Evolutionary conservation across 148 eudicot species (phyloP), one percentile per base, ranked within the genome.

Genomic region (Chenopodium quinoa): DNA sequence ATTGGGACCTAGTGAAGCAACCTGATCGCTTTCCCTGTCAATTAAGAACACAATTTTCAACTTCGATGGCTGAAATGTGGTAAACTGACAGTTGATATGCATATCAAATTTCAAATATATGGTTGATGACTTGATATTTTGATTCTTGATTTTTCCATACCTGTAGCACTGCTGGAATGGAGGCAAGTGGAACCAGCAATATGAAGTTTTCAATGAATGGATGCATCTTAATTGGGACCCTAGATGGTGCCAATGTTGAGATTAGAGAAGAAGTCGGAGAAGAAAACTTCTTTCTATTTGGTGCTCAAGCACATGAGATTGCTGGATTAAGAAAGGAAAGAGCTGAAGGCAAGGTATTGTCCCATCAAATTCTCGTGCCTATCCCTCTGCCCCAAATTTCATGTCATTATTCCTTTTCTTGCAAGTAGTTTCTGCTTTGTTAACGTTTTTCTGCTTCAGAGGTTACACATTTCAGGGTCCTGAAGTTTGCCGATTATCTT

Each of bases 141-240:
- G 34, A 32, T 4, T 40, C 68, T 76, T 22, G 9, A 29, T 75
- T 54, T 56, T 75, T 2, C 11, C 79, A 50, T 27, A n/a, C 25
- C 65, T 32, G 31, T 23, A 91, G 97, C 82, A 92, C 94, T 80
- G 97, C 97, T 85, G 97, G 97, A 44, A 93, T 93, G 97, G 97
- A 93, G 87, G 94, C 97, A 56, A 93, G 97, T 86, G 97, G 97
- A 83, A 93, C 97, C 70, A 93, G 97, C 89, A 93, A 93, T 86
- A 93, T 93, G 97, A 93, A 93, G 87, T 93, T 93, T 86, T 82
- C 97, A 58, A 93, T 93, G 97, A 93, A 93, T 50, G 97, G 97
- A 40, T 93, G 97, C 82, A 74, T 90, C 76, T 82, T 89, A 83
- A 91, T 92, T 79, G 97, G 97, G 73, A 92, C 97, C 65, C 82